Base-by-base conservation (phyloP, 1,139 yeast genomes). In the Pneumocystis oryctolagi region DNA sequence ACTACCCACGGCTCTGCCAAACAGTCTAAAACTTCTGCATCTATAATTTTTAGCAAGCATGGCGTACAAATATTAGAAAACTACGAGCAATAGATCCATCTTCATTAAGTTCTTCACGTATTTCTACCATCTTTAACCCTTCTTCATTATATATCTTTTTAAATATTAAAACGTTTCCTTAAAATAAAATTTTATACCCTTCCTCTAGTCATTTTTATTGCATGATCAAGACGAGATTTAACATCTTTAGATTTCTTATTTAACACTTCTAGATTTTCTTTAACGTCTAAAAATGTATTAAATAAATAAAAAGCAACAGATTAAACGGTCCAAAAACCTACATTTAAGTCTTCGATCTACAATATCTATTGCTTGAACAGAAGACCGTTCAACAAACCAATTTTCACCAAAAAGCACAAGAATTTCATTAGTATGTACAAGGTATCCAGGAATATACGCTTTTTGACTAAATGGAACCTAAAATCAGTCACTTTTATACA, bases 401-500 rank as follows among this genome's bases (percentile, higher is more conserved):
- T 57, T 39, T 30, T 57, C 59, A 18, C 59, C 59, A 20, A 30
- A 35, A 35, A 57, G 40, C 5, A 39, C 59, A 12, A 39, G 5
- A 35, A 57, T 35, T 39, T 57, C 59, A 30, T 57, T 39, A 20
- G 59, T 57, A 57, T 57, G 59, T 5, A 39, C 8, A 8, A 57
- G 42, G 12, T 14, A 2, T 6, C 59, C 59, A 1, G 59, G 40
- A 20, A 35, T 39, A 57, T n/a, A 57, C 16, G 25, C 40, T 20
- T 57, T 57, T 4, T 28, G n/a, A 35, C 42, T 39, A 57, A 57
- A 57, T 5, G 59, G 59, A 12, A 57, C 59, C 59, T 57, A 57
- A 1, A 57, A 12, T 25, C 9, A 6, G 14, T 30, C 30, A 20
- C 25, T 9, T 39, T 30, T 57, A 2, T 30, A 16, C 5, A 0